A percentile compares a stretch with the other conserved stretches of the same genome.
phyloP scores from a whole-genome alignment of 306 rosid genomes.

The Fagus sylvatica region DNA sequence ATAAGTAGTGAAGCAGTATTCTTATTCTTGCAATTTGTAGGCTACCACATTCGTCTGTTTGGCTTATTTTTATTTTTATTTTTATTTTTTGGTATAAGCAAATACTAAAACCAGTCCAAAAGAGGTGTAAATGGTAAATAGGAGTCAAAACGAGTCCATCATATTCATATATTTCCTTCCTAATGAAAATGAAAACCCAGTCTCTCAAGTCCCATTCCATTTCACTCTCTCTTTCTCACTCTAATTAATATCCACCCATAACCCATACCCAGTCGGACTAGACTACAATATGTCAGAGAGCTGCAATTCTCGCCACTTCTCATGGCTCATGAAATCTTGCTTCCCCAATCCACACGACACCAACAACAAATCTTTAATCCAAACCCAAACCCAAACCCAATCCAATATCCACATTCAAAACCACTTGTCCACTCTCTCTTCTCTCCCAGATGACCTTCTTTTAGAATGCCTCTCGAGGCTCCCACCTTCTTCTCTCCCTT shows the following conservation, averaged over 20 bases:
- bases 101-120: too few relatives aligned
- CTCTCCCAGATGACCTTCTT: constrained; percentile 71
- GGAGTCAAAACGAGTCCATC: background rate
- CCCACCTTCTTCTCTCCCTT: constrained; percentile 44
- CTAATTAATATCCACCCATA: constrained; percentile 25
- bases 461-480: constrained; percentile 59
- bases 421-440: constrained; percentile 38
- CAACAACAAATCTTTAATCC: background rate
- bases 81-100: too few relatives aligned
- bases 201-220: background rate
- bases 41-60: too few relatives aligned
- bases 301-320: constrained; percentile 73
- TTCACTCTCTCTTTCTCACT: background rate
- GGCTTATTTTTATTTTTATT: too few relatives aligned
- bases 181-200: background rate
- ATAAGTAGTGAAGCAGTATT: too few relatives aligned
- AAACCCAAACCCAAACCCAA: background rate
- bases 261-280: too few relatives aligned
- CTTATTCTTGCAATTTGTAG: too few relatives aligned
- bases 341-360: constrained; percentile 51
- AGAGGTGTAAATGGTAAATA: too few relatives aligned
- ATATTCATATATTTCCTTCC: too few relatives aligned
- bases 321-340: constrained; percentile 77
- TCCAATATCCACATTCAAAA: background rate
- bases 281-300: constrained; percentile 32